Evolutionary conservation across 2,329 filamentous ascomycete species (phyloP), one percentile per base, ranked within the genome.

Genomic region (Exophiala sideris): DNA sequence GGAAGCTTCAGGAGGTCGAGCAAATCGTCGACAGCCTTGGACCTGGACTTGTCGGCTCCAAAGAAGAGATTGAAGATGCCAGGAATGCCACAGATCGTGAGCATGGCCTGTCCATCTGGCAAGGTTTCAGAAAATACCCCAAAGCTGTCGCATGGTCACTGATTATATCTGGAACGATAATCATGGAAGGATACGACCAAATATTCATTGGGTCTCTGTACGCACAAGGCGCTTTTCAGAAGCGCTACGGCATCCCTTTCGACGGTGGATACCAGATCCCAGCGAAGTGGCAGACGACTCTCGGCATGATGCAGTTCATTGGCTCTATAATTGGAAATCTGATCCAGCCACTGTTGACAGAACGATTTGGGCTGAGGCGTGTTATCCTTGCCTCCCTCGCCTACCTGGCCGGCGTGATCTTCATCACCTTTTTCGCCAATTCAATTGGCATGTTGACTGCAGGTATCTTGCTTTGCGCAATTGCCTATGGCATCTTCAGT

Each of bases 321-420:
- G 85, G 85, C n/a, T 75, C 87, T 38, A 70, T 85, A 59, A 71
- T 75, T 45, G 42, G 42, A 7, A 34, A 11, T 12, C 14, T 45
- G 9, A 11, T 86, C 66, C 86, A 85, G 64, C 85, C 85, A 38
- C 82, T 76, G 67, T 69, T 85, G 42, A 82, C 83, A n/a, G 83
- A 88, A 29, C 76, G 79, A 18, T 82, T 83, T 62, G 83, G 83
- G 16, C 85, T 85, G 65, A 76, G 82, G n/a, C 82, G 80, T 66
- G 85, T 82, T n/a, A 77, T 87, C 56, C 80, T 87, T 52, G 73
- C 64, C n/a, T 82, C 79, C 39, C 73, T 87, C 46, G 64, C 73
- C 24, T 76, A 60, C 66, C 83, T 68, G 68, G 54, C 58, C n/a
- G 58, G 50, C 11, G 59, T 64, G 24, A 57, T 66, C 50, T 71